Percentiles rank a stretch among this genome's conserved stretches.
phyloP scores from a whole-genome alignment of 345 rosid genomes.

The Hibiscus tridactylites region DNA sequence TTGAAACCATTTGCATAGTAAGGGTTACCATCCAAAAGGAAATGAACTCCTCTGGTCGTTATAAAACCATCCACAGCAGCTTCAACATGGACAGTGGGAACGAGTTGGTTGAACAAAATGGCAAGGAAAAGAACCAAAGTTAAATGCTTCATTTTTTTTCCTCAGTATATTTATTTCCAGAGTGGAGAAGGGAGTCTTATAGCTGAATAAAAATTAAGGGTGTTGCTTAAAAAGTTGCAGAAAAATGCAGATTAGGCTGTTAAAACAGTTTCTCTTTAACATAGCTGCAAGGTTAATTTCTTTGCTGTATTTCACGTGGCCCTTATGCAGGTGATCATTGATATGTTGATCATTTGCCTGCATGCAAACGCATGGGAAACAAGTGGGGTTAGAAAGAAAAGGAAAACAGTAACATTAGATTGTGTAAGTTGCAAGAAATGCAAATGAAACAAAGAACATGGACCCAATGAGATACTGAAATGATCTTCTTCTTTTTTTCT shows the following conservation, averaged over 20 bases:
- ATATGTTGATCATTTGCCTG: not conserved
- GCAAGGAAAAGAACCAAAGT: conserved; percentile 17
- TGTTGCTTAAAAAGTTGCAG: conserved; percentile 6
- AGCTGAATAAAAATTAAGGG: not conserved
- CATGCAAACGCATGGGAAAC: conserved; percentile 13
- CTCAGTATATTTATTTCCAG: not conserved
- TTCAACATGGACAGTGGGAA: conserved; percentile 23
- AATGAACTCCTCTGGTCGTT: conserved; percentile 53
- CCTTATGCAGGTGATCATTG: not conserved
- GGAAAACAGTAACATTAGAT: not conserved
- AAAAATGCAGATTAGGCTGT: not conserved
- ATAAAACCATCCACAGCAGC: conserved; percentile 49
- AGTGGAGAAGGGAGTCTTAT: not conserved
- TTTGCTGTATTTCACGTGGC: not conserved
- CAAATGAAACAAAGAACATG: not conserved
- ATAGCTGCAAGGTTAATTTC: conserved; percentile 3
- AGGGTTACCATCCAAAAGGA: conserved; percentile 58
- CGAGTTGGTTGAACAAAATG: conserved; percentile 27
- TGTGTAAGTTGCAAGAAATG: not conserved
- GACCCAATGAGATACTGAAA: not conserved
- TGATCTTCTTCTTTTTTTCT: not conserved
- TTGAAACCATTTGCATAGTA: conserved; percentile 85
- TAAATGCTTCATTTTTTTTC: conserved; percentile 34
- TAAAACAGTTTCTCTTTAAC: conserved; percentile 13
- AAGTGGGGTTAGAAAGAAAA: conserved; percentile 1